Percentiles rank a stretch among this genome's conserved stretches.
Conservation (phyloP, 2,329 filamentous ascomycete species). For the Penicillium sp. region DNA sequence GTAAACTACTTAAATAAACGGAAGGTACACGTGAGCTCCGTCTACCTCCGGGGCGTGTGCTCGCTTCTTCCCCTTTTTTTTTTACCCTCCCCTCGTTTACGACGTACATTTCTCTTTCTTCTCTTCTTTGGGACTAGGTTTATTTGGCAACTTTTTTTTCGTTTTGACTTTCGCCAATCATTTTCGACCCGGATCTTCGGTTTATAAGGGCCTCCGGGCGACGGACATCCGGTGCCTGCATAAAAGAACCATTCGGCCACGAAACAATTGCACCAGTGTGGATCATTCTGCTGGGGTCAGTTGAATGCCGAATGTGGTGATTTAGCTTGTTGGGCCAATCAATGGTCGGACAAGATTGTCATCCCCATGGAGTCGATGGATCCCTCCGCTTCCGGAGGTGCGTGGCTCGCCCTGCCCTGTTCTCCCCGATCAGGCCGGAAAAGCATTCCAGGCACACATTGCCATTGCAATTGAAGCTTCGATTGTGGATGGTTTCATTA, state of each 20-base stretch:
- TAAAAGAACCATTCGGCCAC: neutral
- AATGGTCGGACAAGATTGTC: neutral
- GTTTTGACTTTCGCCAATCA: neutral
- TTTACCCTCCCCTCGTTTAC: neutral
- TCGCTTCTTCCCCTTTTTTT: neutral
- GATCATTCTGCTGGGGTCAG: neutral
- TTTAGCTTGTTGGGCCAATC: neutral
- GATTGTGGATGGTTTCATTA: too few species aligned
- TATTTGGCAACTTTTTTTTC: neutral
- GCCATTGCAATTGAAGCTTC: neutral
- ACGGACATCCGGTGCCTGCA: slow-evolving; percentile 6
- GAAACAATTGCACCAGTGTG: neutral
- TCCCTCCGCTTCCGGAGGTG: slow-evolving; percentile 5
- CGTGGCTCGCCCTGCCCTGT: neutral
- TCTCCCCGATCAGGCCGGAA: neutral
- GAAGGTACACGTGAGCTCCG: neutral
- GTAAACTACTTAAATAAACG: neutral
- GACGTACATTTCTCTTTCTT: too few species aligned
- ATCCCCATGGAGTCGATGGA: neutral
- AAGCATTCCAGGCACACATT: too few species aligned
- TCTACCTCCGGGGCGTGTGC: neutral
- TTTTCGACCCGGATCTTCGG: neutral
- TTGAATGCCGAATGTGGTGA: neutral
- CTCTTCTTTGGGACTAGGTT: neutral
- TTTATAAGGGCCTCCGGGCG: neutral